Evolutionary conservation across 805 yeast genomes (phyloP).

Genomic region (Saccharomycopsis guyanensis): DNA sequence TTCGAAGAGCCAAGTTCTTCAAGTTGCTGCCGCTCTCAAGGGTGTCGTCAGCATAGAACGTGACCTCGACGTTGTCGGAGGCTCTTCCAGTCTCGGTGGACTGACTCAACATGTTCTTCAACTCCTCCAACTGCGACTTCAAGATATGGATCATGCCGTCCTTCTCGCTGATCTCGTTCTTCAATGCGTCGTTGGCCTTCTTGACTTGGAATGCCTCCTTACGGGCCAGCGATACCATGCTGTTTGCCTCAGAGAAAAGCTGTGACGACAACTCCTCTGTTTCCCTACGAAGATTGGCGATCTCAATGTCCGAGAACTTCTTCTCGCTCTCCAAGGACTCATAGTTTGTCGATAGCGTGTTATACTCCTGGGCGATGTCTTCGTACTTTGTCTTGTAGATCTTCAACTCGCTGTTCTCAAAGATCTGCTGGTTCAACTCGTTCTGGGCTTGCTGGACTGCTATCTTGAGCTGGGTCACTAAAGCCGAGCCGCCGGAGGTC

Average conservation of each 20-base stretch:
- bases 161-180: conserved; percentile 52
- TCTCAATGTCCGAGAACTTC: conserved; percentile 32
- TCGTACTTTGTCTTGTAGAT: conserved; percentile 18
- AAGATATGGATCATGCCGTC: conserved; percentile 60
- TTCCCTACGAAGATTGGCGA: conserved; percentile 55
- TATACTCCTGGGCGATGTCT: conserved; percentile 15
- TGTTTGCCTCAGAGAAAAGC: conserved; percentile 75
- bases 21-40: not conserved
- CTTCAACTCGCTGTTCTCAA: conserved; percentile 18
- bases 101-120: conserved; percentile 52
- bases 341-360: conserved; percentile 8
- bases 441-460: conserved; percentile 17
- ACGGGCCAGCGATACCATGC: conserved; percentile 75
- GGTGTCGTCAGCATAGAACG: conserved; percentile 6
- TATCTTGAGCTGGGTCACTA: conserved; percentile 14
- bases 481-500: not conserved
- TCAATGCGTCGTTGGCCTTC: conserved; percentile 47
- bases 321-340: conserved; percentile 18
- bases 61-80: conserved; percentile 6
- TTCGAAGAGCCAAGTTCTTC: not conserved
- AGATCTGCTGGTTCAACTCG: conserved; percentile 18
- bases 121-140: conserved; percentile 57
- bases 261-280: conserved; percentile 75
- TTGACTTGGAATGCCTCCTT: conserved; percentile 55
- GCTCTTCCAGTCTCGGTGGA: conserved; percentile 29